Evolutionary conservation across 1,139 yeast species (phyloP), one percentile per base, ranked within the genome.

Genomic region (Eremothecium gossypii): DNA sequence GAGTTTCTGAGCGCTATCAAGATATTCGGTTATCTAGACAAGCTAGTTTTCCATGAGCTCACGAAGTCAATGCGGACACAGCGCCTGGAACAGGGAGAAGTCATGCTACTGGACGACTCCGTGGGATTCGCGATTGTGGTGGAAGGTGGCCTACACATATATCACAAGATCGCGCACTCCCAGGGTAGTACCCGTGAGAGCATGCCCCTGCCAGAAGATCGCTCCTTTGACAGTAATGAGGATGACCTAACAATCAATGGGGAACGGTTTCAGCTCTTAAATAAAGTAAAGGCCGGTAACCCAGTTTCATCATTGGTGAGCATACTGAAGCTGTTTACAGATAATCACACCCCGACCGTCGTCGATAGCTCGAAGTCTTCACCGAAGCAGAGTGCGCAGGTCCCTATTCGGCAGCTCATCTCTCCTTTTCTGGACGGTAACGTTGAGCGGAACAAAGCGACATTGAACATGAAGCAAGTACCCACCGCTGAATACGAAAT

Each of bases 21-120:
- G 63, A 85, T 91, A 13, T 91, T 91, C 66, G 98, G 98, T 1
- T 89, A 89, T 60, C 68, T 91, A 43, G 98, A 91, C 52, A 73
- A 82, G 45, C 83, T 84, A 1, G 96, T 91, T 2, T 89, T 91
- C 60, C 94, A 89, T 57, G 97, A 89, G 55, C 70, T 91, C 51
- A 89, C 97, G 5, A 82, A 84, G 55, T 84, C 83, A 47, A 84
- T 91, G 89, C 83, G 85, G 40, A 91, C 97, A 1, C 89, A 86
- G 57, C 83, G 85, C 50, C 62, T 91, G 35, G 79, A 79, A 29
- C 72, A 76, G 7, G 93, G 87, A 36, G 97, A 91, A 59, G 71
- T 82, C 4, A 64, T 91, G 33, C 72, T 77, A 40, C 64, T 89
- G 38, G 83, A 82, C 49, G 91, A 83, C 44, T 73, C 78, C 13